phyloP scores from a whole-genome alignment of 2,329 filamentous ascomycete species.

The Cercospora sp. region DNA sequence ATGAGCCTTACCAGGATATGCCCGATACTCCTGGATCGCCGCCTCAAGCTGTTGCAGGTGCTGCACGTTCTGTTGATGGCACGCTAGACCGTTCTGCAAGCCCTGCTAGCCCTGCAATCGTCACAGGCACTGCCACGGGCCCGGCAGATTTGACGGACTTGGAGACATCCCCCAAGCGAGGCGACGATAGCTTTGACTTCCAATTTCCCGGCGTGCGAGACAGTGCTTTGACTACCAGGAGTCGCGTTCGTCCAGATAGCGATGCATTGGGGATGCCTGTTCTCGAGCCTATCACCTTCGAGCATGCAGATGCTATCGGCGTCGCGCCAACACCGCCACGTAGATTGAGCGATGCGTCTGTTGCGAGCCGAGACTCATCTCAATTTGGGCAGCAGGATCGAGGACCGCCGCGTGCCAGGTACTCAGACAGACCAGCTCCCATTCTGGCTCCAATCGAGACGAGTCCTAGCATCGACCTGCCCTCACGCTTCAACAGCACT shows the following conservation, averaged over 20 bases:
- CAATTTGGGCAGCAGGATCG: constrained; percentile 4
- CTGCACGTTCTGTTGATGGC: constrained; percentile 21
- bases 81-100: constrained; percentile 21
- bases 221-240: constrained; percentile 13
- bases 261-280: constrained; percentile 26
- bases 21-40: constrained; percentile 23
- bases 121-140: background rate
- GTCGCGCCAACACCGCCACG: constrained; percentile 12
- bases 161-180: background rate
- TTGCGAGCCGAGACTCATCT: constrained; percentile 7
- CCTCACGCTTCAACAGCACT: constrained; percentile 35
- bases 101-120: constrained; percentile 10
- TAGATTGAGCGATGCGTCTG: constrained; percentile 21
- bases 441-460: constrained; percentile 34
- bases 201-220: constrained; percentile 23
- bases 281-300: constrained; percentile 26
- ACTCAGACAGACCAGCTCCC: constrained; percentile 29
- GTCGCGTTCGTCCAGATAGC: constrained; percentile 24
- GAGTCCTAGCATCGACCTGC: constrained; percentile 34
- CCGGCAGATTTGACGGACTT: constrained; percentile 17
- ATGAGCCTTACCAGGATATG: constrained; percentile 38
- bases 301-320: constrained; percentile 26
- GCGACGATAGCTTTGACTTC: constrained; percentile 28
- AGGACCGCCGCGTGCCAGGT: constrained; percentile 5
- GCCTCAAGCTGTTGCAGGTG: constrained; percentile 22